Conservation (phyloP, 2,329 filamentous ascomycete genomes). For the Aureobasidium sp. region DNA sequence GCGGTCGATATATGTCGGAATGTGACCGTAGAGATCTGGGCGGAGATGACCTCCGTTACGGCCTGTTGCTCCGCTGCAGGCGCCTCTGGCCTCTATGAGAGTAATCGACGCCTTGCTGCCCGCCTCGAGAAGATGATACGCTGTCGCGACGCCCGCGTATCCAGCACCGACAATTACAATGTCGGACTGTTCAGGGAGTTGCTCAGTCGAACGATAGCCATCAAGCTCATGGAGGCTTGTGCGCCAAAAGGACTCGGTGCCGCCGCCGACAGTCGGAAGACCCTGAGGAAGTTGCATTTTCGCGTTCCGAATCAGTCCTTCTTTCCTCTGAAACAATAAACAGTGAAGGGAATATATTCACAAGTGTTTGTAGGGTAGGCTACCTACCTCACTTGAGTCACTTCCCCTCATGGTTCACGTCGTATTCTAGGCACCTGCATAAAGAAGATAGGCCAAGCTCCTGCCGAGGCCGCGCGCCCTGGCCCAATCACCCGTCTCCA, state of each 20-base stretch:
- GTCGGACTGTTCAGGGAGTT: slow-evolving; percentile 55
- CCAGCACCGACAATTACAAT: slow-evolving; percentile 65
- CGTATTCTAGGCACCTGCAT: not conserved
- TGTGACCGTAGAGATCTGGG: slow-evolving; percentile 36
- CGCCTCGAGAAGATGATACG: slow-evolving; percentile 26
- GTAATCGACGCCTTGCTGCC: slow-evolving; percentile 47
- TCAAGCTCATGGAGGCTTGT: slow-evolving; percentile 35
- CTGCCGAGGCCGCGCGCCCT: not conserved
- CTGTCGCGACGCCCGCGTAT: slow-evolving; percentile 53
- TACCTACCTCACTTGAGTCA: not conserved
- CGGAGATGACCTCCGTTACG: slow-evolving; percentile 45
- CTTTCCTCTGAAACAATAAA: not conserved
- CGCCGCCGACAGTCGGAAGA: slow-evolving; percentile 3
- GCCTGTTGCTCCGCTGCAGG: slow-evolving; percentile 71
- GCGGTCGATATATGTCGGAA: slow-evolving; percentile 21
- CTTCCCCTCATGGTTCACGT: not conserved
- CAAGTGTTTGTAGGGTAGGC: not conserved
- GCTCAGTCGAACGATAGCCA: slow-evolving; percentile 56
- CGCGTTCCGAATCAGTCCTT: not conserved
- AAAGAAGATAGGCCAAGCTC: not conserved
- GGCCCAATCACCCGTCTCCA: not conserved
- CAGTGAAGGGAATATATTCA: not conserved
- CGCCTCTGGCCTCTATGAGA: slow-evolving; percentile 67
- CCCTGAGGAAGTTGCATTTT: slow-evolving; percentile 3
- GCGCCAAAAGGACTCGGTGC: slow-evolving; percentile 37